Percentiles rank a stretch among this genome's conserved stretches.
Evolutionary conservation across 2,329 filamentous ascomycete species (phyloP).

Genomic region (Curvularia hawaiiensis): DNA sequence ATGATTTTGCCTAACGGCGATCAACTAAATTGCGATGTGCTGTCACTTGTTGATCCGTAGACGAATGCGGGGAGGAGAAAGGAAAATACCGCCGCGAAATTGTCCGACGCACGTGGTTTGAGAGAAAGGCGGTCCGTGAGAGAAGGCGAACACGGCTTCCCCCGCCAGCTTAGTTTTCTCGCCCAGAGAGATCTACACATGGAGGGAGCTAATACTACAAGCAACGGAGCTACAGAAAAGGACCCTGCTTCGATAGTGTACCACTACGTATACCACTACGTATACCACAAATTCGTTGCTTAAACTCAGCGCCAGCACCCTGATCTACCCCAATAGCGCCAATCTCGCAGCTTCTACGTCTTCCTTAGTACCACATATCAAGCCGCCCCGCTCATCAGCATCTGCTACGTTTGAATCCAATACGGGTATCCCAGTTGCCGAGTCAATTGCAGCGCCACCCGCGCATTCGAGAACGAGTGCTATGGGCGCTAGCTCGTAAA

Average conservation of each 20-base stretch:
- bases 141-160: background rate
- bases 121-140: background rate
- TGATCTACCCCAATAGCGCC: slow-evolving; percentile 5
- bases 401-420: slow-evolving; percentile 28
- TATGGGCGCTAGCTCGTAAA: slow-evolving; percentile 66
- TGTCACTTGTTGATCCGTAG: background rate
- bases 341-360: slow-evolving; percentile 34
- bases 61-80: background rate
- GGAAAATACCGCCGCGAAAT: background rate
- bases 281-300: background rate
- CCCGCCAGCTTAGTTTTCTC: background rate
- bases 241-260: background rate
- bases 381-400: slow-evolving; percentile 40
- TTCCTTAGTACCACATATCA: slow-evolving; percentile 39
- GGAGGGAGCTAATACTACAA: background rate
- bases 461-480: slow-evolving; percentile 66
- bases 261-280: background rate
- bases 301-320: background rate
- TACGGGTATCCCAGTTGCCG: slow-evolving; percentile 37
- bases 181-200: background rate
- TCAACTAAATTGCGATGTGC: background rate
- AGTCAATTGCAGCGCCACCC: slow-evolving; percentile 62
- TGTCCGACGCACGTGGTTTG: background rate
- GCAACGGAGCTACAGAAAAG: background rate
- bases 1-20: background rate